Base-by-base conservation (phyloP, 768 basidiomycete genomes). In the Myochromella boudieri region DNA sequence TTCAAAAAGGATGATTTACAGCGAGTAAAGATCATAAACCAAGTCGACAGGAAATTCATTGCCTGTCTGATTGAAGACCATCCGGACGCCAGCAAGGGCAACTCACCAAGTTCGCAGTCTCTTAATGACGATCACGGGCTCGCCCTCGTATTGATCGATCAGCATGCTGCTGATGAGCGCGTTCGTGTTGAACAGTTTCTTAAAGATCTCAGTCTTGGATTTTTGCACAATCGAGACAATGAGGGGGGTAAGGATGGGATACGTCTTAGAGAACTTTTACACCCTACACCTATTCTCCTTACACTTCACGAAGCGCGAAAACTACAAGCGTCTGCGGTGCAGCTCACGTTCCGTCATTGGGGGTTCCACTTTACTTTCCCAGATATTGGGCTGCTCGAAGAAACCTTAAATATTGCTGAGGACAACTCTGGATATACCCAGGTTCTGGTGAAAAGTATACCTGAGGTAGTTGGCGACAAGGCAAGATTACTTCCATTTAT, bases 101-200 rank as follows among this genome's bases (percentile, higher is more conserved):
- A 32, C 29, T 57, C 48, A 36, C 31, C 49, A 29, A 51, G 46
- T 45, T 26, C 15, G 20, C 34, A 42, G 27, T 18, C 46, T 27
- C 17, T 10, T 24, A 11, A 15, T 11, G 37, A 34, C 15, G 34
- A 34, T 27, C 34, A 39, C 38, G 54, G 65, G 20, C 54, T 54
- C 37, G 53, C 63, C 22, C 76, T 98, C 24, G 72, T 95, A 25
- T 75, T 98, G 42, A 76, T 99, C 37, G 97, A 99, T 69, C 97
- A 99, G 64, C 97, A 99, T 62, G 97, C 97, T 10, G 95, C 95
- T n/a, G 92, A 97, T 61, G 97, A 99, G 66, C 84, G 97, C 17
- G 71, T 97, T 36, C 83, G 95, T 17, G 91, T 98, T 48, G 97
- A 99, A 68, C 67, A 70, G 21, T 87, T 91, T 62, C 74, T 95